Evolutionary conservation across 768 basidiomycete genomes (phyloP).

Genomic region (Tulasnella sp.): DNA sequence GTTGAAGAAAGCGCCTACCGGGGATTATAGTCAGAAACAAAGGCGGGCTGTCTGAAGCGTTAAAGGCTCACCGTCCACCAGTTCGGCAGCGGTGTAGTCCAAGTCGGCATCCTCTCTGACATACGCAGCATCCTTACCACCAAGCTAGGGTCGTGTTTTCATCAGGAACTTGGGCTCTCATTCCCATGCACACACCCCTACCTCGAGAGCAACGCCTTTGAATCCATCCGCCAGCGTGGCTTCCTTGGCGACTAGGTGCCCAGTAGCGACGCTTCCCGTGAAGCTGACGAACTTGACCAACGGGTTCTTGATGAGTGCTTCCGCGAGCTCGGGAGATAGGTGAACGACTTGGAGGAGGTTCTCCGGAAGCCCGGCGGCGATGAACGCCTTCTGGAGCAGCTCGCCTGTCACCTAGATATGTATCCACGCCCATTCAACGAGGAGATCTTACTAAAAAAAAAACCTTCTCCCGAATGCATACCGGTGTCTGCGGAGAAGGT

Average conservation of each 20-base stretch:
- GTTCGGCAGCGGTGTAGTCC: slow-evolving; percentile 76
- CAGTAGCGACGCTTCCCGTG: slow-evolving; percentile 85
- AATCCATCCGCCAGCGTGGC: slow-evolving; percentile 70
- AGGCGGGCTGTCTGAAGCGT: not conserved
- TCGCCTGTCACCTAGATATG: slow-evolving; percentile 80
- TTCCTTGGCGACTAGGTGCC: slow-evolving; percentile 70
- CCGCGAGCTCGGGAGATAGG: slow-evolving; percentile 64
- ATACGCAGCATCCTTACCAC: slow-evolving; percentile 98
- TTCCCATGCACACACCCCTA: slow-evolving; percentile 40
- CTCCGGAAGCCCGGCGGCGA: slow-evolving; percentile 75
- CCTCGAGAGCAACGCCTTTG: slow-evolving; percentile 87
- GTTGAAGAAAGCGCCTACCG: slow-evolving; percentile 87
- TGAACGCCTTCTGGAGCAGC: slow-evolving; percentile 68
- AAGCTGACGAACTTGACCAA: slow-evolving; percentile 83
- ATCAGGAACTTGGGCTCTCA: not conserved
- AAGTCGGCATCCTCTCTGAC: slow-evolving; percentile 86
- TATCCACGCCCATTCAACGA: not conserved
- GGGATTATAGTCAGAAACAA: not conserved
- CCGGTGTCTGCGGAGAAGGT: slow-evolving; percentile 94
- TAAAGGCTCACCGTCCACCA: slow-evolving; percentile 76
- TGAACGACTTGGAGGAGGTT: slow-evolving; percentile 77
- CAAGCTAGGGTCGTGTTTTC: slow-evolving; percentile 59
- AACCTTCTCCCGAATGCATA: slow-evolving; percentile 31
- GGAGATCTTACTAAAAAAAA: not conserved
- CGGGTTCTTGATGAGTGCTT: slow-evolving; percentile 64